These are phyloP conservation scores for Mollisia scopiformis DNA, from an alignment of 2,329 filamentous ascomycete genomes.

Conservation along the genomic window DNA sequence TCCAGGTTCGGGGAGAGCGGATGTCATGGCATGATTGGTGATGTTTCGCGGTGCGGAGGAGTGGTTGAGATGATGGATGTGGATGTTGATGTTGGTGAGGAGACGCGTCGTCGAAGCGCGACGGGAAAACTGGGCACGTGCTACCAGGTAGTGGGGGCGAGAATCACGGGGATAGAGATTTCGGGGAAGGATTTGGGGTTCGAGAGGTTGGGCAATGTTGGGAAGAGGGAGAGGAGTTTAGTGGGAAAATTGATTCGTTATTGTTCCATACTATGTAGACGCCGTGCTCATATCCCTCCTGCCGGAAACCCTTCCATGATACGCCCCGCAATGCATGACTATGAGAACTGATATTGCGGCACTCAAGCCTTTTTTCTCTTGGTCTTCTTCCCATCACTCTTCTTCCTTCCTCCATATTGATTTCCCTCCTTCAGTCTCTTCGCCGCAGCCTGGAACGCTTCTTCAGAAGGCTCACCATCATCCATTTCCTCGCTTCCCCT, in stretches of 20 bases:
- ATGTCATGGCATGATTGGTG: slow-evolving; percentile 53
- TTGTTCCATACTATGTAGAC: not conserved
- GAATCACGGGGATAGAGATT: not conserved
- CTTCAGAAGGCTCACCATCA: slow-evolving; percentile 66
- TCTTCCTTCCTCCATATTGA: slow-evolving; percentile 8
- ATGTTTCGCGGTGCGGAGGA: not conserved
- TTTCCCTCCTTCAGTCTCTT: slow-evolving; percentile 44
- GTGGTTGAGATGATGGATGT: not conserved
- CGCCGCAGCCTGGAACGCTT: slow-evolving; percentile 61
- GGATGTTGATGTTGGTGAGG: slow-evolving; percentile 11
- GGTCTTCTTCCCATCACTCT: slow-evolving; percentile 21
- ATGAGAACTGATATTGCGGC: not conserved
- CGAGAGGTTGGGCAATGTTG: too few species aligned
- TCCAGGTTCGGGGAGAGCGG: slow-evolving; percentile 13
- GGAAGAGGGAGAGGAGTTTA: not conserved
- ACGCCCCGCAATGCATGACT: slow-evolving; percentile 12
- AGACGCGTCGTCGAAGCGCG: slow-evolving; percentile 12
- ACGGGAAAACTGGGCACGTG: not conserved
- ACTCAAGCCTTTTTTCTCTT: slow-evolving; percentile 30
- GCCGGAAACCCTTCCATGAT: not conserved
- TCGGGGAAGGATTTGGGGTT: not conserved
- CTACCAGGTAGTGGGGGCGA: too few species aligned
- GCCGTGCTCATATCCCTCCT: slow-evolving; percentile 11
- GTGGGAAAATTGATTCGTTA: not conserved
- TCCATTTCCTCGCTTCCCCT: slow-evolving; percentile 60